phyloP scores from a whole-genome alignment of 1,139 yeast species.

The Insectozyma bohioensis region DNA sequence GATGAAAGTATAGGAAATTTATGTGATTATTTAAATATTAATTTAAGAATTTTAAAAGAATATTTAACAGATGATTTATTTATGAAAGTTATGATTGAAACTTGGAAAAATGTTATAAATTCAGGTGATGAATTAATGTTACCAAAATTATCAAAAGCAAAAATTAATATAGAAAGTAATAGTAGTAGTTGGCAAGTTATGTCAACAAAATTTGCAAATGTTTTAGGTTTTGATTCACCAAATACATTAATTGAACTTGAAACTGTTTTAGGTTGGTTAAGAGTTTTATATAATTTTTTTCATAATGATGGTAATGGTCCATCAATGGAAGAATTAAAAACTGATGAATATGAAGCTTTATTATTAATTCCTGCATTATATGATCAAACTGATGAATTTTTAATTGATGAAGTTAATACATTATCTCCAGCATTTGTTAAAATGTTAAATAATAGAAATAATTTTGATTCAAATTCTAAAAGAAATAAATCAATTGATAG shows the following conservation, averaged over 20 bases:
- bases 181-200: constrained; percentile 48
- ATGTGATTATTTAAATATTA: constrained; percentile 71
- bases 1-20: constrained; percentile 74
- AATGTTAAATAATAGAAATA: constrained; percentile 47
- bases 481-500: constrained; percentile 6
- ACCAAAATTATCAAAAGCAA: constrained; percentile 65
- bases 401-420: constrained; percentile 60
- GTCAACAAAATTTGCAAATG: constrained; percentile 50
- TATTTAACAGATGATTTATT: constrained; percentile 59
- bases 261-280: constrained; percentile 71
- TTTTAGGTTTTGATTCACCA: constrained; percentile 42
- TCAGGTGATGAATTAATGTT: constrained; percentile 68
- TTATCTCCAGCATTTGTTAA: constrained; percentile 53
- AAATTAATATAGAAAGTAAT: constrained; percentile 13
- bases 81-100: constrained; percentile 68
- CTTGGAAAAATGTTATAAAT: constrained; percentile 69
- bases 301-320: constrained; percentile 86
- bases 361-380: constrained; percentile 67
- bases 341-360: constrained; percentile 63
- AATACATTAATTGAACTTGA: constrained; percentile 64
- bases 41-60: constrained; percentile 65
- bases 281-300: constrained; percentile 70
- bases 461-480: constrained; percentile 21
- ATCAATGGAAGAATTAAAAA: constrained; percentile 61
- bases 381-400: constrained; percentile 50